Percentiles rank a stretch among this genome's conserved stretches.
phyloP scores from a whole-genome alignment of 2,329 filamentous ascomycete species.

The Hymenoscyphus fraxineus region DNA sequence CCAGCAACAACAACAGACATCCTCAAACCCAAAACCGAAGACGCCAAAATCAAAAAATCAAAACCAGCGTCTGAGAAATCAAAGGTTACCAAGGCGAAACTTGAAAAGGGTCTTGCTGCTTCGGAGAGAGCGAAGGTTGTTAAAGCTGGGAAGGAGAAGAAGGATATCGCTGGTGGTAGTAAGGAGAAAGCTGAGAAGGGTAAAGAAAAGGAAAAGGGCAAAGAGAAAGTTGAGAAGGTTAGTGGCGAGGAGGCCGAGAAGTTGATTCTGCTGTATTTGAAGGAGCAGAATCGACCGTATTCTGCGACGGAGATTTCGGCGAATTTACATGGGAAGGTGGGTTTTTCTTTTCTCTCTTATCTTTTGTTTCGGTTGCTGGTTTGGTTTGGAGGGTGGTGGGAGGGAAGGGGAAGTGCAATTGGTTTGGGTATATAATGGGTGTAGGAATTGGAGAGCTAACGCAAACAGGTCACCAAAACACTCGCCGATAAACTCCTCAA shows the following conservation, averaged over 20 bases:
- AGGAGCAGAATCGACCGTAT: constrained; percentile 39
- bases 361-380: neutral
- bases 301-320: constrained; percentile 52
- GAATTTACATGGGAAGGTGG: constrained; percentile 57
- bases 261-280: constrained; percentile 37
- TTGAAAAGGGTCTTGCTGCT: constrained; percentile 3
- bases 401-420: neutral
- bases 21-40: constrained; percentile 24
- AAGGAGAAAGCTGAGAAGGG: constrained; percentile 16
- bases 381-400: neutral
- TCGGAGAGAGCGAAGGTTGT: constrained; percentile 6
- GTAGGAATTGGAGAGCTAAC: constrained; percentile 9
- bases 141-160: constrained; percentile 4
- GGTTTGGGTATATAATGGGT: too few species aligned
- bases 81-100: constrained; percentile 9
- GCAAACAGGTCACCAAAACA: constrained; percentile 38
- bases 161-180: constrained; percentile 3
- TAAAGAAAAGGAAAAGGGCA: constrained; percentile 26
- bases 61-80: constrained; percentile 7
- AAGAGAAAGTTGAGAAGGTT: constrained; percentile 30
- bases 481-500: constrained; percentile 58
- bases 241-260: constrained; percentile 34
- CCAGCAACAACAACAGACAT: too few species aligned
- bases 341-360: neutral
- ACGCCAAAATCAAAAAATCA: constrained; percentile 24